A percentile compares a stretch with the other conserved stretches of the same genome.
These are phyloP conservation scores for Saccharum spontaneum DNA, from an alignment of 176 grass and related monocot species.

Conservation along the genomic window DNA sequence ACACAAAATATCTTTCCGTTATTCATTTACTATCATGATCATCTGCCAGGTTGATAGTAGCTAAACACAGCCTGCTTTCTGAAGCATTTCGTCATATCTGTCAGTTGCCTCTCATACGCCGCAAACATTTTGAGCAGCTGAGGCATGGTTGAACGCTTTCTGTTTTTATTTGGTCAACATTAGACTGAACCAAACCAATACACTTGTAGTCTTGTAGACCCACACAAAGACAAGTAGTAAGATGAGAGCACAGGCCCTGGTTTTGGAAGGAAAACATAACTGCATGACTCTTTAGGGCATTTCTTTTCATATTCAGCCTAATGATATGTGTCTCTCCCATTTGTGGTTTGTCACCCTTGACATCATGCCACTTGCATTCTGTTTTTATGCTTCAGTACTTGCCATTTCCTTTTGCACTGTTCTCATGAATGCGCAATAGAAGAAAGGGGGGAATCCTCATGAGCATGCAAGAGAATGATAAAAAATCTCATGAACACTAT, in stretches of 20 bases:
- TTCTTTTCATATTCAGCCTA: not conserved
- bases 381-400: not conserved
- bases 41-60: not conserved
- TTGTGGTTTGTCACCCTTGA: not conserved
- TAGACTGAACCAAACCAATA: not conserved
- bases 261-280: not conserved
- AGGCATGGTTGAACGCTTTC: not conserved
- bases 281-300: not conserved
- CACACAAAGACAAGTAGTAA: not conserved
- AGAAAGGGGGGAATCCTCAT: not conserved
- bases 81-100: conserved; percentile 1
- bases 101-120: not conserved
- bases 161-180: conserved; percentile 10
- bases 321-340: not conserved
- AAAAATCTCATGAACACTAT: not conserved
- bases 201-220: too few species aligned
- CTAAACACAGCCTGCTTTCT: too few species aligned
- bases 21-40: too few species aligned
- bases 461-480: too few species aligned
- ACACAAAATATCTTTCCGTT: not conserved
- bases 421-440: not conserved
- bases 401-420: not conserved
- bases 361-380: not conserved
- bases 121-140: not conserved
- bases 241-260: not conserved